Percentiles rank a stretch among this genome's conserved stretches.
Evolutionary conservation across 2,329 filamentous ascomycete genomes (phyloP).

Genomic region (Furcasterigmium sp.): DNA sequence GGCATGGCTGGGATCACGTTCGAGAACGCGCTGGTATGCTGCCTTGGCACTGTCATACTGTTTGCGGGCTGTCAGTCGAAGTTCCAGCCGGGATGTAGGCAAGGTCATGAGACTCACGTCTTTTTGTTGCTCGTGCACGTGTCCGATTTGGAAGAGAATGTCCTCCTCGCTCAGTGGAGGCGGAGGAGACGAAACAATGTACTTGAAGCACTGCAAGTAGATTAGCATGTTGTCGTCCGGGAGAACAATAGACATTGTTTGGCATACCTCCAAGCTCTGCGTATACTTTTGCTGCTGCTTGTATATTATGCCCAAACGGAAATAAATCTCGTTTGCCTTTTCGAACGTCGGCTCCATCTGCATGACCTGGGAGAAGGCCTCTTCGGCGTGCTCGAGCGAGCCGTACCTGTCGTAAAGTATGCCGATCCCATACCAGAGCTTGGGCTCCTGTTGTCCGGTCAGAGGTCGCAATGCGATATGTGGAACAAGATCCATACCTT

Average conservation of each 20-base stretch:
- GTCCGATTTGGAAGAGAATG: slow-evolving; percentile 99
- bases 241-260: too few relatives aligned
- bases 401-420: slow-evolving; percentile 97
- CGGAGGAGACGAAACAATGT: slow-evolving; percentile 90
- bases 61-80: slow-evolving; percentile 25
- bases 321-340: slow-evolving; percentile 99
- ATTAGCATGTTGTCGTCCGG: too few relatives aligned
- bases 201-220: slow-evolving; percentile 79
- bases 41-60: slow-evolving; percentile 91
- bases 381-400: slow-evolving; percentile 92
- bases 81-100: too few relatives aligned
- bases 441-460: slow-evolving; percentile 64
- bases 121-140: slow-evolving; percentile 98
- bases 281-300: slow-evolving; percentile 95
- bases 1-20: slow-evolving; percentile 91
- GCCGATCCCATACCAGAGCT: slow-evolving; percentile 97
- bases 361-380: slow-evolving; percentile 98
- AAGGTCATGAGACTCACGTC: slow-evolving; percentile 70
- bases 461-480: slow-evolving; percentile 3
- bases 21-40: slow-evolving; percentile 88
- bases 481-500: slow-evolving; percentile 65
- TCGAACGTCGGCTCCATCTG: slow-evolving; percentile 96
- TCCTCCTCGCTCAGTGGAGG: slow-evolving; percentile 93
- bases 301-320: slow-evolving; percentile 98
- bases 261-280: slow-evolving; percentile 82